These are phyloP conservation scores for Carpinus viminea DNA, from an alignment of 306 rosid species.

Conservation along the genomic window DNA sequence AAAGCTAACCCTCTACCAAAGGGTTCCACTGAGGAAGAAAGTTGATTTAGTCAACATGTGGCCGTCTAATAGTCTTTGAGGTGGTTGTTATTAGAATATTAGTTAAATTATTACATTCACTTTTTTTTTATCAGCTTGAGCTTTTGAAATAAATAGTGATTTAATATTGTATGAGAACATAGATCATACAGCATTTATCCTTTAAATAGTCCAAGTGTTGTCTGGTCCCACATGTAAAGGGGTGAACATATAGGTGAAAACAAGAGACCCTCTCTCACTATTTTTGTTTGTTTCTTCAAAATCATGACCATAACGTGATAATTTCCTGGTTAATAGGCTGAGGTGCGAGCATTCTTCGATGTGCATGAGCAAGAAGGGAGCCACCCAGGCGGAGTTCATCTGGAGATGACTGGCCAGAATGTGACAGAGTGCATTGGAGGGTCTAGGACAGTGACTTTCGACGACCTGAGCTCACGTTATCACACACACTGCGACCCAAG, in stretches of 20 bases:
- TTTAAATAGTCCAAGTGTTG: no score
- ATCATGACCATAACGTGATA: no score
- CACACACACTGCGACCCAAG: constrained; percentile 84
- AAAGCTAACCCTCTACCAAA: not conserved
- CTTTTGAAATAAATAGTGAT: no score
- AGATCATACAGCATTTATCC: no score
- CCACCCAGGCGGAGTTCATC: constrained; percentile 73
- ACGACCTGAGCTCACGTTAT: constrained; percentile 71
- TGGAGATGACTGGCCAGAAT: constrained; percentile 82
- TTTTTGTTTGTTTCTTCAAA: no score
- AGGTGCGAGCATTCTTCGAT: constrained; percentile 80
- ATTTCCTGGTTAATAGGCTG: constrained; percentile 44
- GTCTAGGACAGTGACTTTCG: constrained; percentile 67
- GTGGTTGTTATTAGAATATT: not conserved
- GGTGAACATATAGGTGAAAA: not conserved
- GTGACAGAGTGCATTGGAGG: constrained; percentile 87
- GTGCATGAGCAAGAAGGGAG: constrained; percentile 87
- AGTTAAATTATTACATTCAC: no score
- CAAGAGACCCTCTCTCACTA: not conserved
- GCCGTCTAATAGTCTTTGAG: not conserved
- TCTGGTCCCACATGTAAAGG: no score
- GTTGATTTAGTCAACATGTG: not conserved
- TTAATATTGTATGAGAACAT: no score
- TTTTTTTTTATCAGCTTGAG: no score
- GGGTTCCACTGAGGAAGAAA: not conserved